phyloP scores from a whole-genome alignment of 2,329 filamentous ascomycete species.

The Aspergillus glaucus region DNA sequence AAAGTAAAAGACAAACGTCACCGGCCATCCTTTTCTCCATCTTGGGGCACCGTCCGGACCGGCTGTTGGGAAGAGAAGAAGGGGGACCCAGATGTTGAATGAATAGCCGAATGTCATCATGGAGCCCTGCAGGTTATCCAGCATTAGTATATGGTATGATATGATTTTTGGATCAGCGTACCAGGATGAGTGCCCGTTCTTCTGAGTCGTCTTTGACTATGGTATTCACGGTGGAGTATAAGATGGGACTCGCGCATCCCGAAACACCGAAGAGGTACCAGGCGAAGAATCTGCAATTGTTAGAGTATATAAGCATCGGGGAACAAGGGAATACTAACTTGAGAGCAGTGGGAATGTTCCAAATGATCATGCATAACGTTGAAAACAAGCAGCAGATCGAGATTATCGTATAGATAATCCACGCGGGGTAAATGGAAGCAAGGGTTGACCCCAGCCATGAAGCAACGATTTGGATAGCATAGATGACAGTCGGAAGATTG shows the following conservation, averaged over 20 bases:
- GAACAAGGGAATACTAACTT: constrained; percentile 27
- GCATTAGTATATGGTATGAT: neutral
- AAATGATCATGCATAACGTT: constrained; percentile 43
- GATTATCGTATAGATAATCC: constrained; percentile 43
- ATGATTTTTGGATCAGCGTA: neutral
- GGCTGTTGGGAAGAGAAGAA: constrained; percentile 39
- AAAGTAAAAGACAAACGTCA: constrained; percentile 42
- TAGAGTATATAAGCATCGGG: neutral
- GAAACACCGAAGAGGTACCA: constrained; percentile 39
- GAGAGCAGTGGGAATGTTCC: constrained; percentile 45
- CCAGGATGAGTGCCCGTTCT: constrained; percentile 34
- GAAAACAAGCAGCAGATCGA: constrained; percentile 39
- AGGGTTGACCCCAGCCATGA: constrained; percentile 47
- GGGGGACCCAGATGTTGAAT: constrained; percentile 42
- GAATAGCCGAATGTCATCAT: constrained; percentile 46
- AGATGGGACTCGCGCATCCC: constrained; percentile 37
- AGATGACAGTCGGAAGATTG: constrained; percentile 44
- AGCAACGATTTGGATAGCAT: constrained; percentile 44
- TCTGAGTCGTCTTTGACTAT: constrained; percentile 36
- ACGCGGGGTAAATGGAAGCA: constrained; percentile 46
- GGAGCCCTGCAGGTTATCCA: constrained; percentile 24
- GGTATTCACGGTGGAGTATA: constrained; percentile 42
- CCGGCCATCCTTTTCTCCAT: constrained; percentile 46
- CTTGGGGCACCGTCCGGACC: constrained; percentile 38
- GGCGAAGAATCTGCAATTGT: constrained; percentile 29